Base-by-base conservation (phyloP, 2,329 filamentous ascomycete species). In the Fusarium odoratissimum region DNA sequence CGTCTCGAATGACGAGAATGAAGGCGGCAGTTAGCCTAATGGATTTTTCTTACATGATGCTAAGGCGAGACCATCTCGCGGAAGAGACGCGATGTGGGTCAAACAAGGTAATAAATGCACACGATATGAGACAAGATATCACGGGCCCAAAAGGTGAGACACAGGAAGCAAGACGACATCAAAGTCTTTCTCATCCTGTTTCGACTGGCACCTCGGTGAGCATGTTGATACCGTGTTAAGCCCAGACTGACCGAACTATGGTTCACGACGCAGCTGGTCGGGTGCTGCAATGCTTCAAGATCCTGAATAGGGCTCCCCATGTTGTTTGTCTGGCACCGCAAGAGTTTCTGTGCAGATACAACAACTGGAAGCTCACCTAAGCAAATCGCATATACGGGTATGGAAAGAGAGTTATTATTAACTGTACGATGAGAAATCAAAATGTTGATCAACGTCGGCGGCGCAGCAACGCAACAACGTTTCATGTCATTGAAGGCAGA, bases 401-500 rank as follows among this genome's bases (percentile, higher is more conserved):
- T 51, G 48, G 19, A 19, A 45, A 65, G 31, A 41, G 30, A 35
- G 19, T 48, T 21, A n/a, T 16, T 30, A 35, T n/a, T 14, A 25
- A 33, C 25, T 44, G 52, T 40, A 17, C 48, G 25, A 37, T 38
- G 40, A 60, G 35, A 65, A 33, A 40, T 55, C 28, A 40, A 46
- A 21, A 35, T 40, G 48, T 55, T 30, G 37, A 51, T 45, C 23
- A 48, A 57, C 60, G 31, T 58, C 57, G 49, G 58, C 66, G 65
- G 61, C 61, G 49, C 70, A 72, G 70, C 56, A 61, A 46, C 63
- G 48, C 63, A 57, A 63, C 56, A 57, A 51, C 61, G 70, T 73
- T 73, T 73, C 70, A 73, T 67, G 59, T 72, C 65, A 38, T 66
- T 70, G 33, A 72, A 72, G 59, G 60, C 28, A 57, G 69, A 73